Conservation (phyloP, 306 rosid genomes). For the Senna siamea region DNA sequence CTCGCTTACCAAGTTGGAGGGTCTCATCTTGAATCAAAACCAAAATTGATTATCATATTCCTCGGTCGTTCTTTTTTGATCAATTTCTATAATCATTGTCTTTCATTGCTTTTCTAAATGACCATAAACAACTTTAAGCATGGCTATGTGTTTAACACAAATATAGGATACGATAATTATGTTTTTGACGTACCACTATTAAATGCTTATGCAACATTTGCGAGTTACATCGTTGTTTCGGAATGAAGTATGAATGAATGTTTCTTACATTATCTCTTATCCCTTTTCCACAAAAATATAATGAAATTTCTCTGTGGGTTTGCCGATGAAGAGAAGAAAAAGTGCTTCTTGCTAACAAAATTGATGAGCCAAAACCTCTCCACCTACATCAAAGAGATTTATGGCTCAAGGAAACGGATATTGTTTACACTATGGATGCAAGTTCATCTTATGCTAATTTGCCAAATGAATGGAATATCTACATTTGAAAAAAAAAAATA, state of each 20-base stretch:
- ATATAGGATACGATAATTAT: too few relatives aligned
- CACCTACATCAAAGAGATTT: conserved; percentile 65
- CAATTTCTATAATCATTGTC: background rate
- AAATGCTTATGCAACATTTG: too few relatives aligned
- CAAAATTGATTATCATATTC: background rate
- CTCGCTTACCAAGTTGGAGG: conserved; percentile 14
- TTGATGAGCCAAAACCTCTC: conserved; percentile 76
- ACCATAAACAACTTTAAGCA: too few relatives aligned
- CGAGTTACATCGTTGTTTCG: too few relatives aligned
- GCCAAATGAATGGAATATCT: conserved; percentile 88
- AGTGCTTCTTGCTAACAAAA: conserved; percentile 74
- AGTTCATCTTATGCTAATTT: conserved; percentile 86
- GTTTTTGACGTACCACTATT: too few relatives aligned
- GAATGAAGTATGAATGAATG: too few relatives aligned
- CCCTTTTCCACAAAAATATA: conserved; percentile 81
- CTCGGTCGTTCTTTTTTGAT: background rate
- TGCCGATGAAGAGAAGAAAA: conserved; percentile 76
- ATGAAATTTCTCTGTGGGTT: conserved; percentile 67
- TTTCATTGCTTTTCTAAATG: background rate
- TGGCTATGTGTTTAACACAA: too few relatives aligned
- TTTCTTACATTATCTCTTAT: conserved; percentile 43
- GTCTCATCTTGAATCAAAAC: conserved; percentile 21
- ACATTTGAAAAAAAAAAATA: conserved; percentile 69
- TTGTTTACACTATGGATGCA: conserved; percentile 75
- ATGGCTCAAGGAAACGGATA: conserved; percentile 63